Evolutionary conservation across 176 grass and related monocot genomes (phyloP).

Genomic region (Avena eriantha): DNA sequence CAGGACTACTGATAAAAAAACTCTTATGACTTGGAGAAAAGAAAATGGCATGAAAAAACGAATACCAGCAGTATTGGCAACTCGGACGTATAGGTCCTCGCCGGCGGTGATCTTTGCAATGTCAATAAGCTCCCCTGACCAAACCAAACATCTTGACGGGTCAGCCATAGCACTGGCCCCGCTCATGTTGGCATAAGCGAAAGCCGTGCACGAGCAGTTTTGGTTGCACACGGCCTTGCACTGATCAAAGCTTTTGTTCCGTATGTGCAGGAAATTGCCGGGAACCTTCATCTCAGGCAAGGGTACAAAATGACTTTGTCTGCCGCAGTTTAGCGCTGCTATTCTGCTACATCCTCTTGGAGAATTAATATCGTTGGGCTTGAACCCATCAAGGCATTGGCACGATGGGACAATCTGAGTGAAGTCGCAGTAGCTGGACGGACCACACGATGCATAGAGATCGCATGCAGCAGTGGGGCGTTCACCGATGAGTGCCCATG

Average conservation of each 20-base stretch:
- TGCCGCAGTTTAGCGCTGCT: constrained; percentile 21
- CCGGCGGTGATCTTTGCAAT: not conserved
- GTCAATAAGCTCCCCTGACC: constrained; percentile 51
- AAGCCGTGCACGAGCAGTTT: constrained; percentile 58
- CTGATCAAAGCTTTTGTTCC: constrained; percentile 52
- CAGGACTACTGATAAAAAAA: not conserved
- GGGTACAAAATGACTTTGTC: not conserved
- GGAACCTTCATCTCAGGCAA: not conserved
- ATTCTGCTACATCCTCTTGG: constrained; percentile 45
- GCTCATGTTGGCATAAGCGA: constrained; percentile 28
- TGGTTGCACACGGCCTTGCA: not conserved
- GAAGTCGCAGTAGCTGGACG: constrained; percentile 38
- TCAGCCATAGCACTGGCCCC: not conserved
- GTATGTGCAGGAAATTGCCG: not conserved
- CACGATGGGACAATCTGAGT: constrained; percentile 3
- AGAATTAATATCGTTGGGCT: not conserved
- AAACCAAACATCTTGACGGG: constrained; percentile 49
- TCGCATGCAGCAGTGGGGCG: not conserved
- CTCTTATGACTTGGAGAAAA: not conserved
- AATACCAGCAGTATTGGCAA: constrained; percentile 46
- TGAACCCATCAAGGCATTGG: constrained; percentile 45
- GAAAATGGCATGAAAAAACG: not conserved
- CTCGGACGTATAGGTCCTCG: constrained; percentile 51
- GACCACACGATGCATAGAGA: constrained; percentile 34
- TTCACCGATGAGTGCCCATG: not conserved